phyloP scores from a whole-genome alignment of 2,329 filamentous ascomycete species.

The Onygenales sp. region DNA sequence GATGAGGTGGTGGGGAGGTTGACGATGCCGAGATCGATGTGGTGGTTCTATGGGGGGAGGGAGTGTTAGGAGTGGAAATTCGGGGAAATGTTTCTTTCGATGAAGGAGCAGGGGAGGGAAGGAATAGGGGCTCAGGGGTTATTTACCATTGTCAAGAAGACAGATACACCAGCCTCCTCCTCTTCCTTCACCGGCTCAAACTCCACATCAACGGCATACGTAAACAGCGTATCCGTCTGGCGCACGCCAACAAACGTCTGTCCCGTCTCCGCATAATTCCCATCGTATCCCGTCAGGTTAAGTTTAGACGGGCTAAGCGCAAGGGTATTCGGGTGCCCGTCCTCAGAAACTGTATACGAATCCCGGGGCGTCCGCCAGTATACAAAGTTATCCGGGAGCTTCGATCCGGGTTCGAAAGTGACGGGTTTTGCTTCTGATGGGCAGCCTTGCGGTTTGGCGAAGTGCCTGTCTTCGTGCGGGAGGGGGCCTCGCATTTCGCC shows the following conservation, averaged over 20 bases:
- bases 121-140: neutral
- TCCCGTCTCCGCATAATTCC: neutral
- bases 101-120: neutral
- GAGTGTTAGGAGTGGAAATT: too few relatives aligned
- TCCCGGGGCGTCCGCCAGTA: constrained; percentile 44
- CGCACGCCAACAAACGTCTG: constrained; percentile 2
- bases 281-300: constrained; percentile 22
- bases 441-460: constrained; percentile 34
- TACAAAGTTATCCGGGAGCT: constrained; percentile 44
- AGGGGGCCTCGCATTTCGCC: constrained; percentile 38
- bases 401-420: constrained; percentile 34
- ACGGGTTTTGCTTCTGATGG: constrained; percentile 34
- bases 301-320: constrained; percentile 39
- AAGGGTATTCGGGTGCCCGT: constrained; percentile 33
- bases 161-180: constrained; percentile 5
- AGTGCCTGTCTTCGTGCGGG: constrained; percentile 22
- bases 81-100: neutral
- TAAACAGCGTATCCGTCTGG: constrained; percentile 5
- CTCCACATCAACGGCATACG: neutral
- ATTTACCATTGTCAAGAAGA: constrained; percentile 2
- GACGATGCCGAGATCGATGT: constrained; percentile 5
- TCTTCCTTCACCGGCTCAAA: constrained; percentile 1
- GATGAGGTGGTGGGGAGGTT: neutral
- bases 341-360: constrained; percentile 38
- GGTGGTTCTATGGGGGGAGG: neutral